Percentiles rank a stretch among this genome's conserved stretches.
These are phyloP conservation scores for Tricholoma matsutake DNA, from an alignment of 768 basidiomycete genomes.

Conservation along the genomic window DNA sequence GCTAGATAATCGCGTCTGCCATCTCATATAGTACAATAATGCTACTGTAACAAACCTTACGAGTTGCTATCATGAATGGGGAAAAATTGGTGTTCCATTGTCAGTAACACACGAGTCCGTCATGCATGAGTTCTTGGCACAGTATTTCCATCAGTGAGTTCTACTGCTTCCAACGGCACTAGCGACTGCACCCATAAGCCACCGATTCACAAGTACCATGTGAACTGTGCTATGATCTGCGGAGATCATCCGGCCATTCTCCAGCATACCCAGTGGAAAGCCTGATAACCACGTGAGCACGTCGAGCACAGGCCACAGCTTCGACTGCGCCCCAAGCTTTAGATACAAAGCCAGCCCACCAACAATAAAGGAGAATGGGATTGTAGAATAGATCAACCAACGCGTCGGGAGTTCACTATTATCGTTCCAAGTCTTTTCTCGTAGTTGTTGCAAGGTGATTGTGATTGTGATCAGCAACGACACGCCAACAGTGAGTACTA, in stretches of 20 bases:
- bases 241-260: conserved; percentile 22
- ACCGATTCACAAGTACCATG: conserved; percentile 22
- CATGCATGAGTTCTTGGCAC: neutral
- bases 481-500: conserved; percentile 7
- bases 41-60: neutral
- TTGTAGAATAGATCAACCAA: conserved; percentile 17
- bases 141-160: conserved; percentile 15
- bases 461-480: conserved; percentile 13
- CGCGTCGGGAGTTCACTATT: conserved; percentile 18
- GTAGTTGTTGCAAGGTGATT: conserved; percentile 13
- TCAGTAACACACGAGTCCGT: neutral
- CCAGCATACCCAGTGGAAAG: conserved; percentile 23
- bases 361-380: conserved; percentile 15
- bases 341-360: conserved; percentile 17
- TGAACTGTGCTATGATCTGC: conserved; percentile 23
- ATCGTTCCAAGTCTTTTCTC: conserved; percentile 20
- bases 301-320: conserved; percentile 26
- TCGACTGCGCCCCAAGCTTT: conserved; percentile 2
- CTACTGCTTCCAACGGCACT: conserved; percentile 19
- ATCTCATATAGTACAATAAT: neutral
- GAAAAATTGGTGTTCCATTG: neutral
- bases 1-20: neutral
- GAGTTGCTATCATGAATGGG: no score
- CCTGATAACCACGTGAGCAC: conserved; percentile 24
- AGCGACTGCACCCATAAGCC: conserved; percentile 27